Base-by-base conservation (phyloP, 2,329 filamentous ascomycete genomes). In the Stromatinia cepivora region DNA sequence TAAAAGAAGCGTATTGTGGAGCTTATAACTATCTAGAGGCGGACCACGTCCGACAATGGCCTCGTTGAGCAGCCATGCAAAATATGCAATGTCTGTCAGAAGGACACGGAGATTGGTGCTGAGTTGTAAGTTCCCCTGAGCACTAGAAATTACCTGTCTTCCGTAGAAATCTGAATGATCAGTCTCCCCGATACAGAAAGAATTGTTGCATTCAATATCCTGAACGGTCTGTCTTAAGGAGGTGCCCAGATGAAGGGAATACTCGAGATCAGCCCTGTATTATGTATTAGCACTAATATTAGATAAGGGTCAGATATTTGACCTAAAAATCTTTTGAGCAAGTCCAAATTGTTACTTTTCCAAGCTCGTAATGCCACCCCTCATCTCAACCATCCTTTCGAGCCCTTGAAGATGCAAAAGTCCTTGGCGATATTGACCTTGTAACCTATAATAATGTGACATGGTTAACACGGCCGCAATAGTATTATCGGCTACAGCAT, bases 321-420 rank as follows among this genome's bases (percentile, higher is more conserved):
- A n/a, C 25, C 58, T 34, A 13, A 34, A 46, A 31, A 61, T n/a
- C 6, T 57, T 57, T n/a, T n/a, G 58, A 31, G 39, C 42, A 61
- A 48, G 28, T 46, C 17, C 15, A n/a, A 2, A 3, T n/a, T 48
- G 42, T 20, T 48, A 11, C 17, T 2, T 31, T 39, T 46, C 22
- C 4, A 61, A 11, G 31, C 31, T 34, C 6, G 28, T n/a, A 20
- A 48, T 48, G 10, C 28, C 42, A 66, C 79, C 79, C 13, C 78
- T 75, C 42, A 79, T 48, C 31, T 76, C 70, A 31, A 79, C 69
- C 69, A 80, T 77, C 20, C 70, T 73, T 66, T 73, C 71, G 22
- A 79, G 70, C 1, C 79, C 78, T 22, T 76, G 65, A 31, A 80
- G 71, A 66, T 80, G 79, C 20, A 79, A 66, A 5, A 76, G 70